A percentile compares a stretch with the other conserved stretches of the same genome.
Conservation (phyloP, 2,329 filamentous ascomycete genomes). For the Penicillium nordicum region DNA sequence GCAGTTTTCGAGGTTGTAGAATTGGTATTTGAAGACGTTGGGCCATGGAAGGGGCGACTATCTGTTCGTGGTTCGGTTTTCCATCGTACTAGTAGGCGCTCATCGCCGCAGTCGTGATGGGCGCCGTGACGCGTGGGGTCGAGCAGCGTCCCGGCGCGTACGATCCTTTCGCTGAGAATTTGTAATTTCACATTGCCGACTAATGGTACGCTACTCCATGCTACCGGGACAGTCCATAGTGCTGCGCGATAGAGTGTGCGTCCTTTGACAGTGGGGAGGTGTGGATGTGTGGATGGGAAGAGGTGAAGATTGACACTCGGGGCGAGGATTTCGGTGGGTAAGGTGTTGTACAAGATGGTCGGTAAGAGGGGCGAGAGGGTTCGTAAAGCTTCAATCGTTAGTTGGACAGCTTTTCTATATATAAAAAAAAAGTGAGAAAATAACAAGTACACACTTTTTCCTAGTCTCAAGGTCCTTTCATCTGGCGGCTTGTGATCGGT, state of each 20-base stretch:
- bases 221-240: conserved; percentile 91
- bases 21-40: conserved; percentile 1
- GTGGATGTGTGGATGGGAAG: conserved; percentile 59
- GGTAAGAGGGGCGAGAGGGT: conserved; percentile 61
- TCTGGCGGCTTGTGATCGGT: conserved; percentile 51
- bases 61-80: conserved; percentile 55
- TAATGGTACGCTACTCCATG: conserved; percentile 89
- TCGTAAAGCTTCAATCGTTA: conserved; percentile 49
- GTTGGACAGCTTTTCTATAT: neutral
- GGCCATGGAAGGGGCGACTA: conserved; percentile 20
- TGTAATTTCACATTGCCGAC: conserved; percentile 85
- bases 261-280: conserved; percentile 85
- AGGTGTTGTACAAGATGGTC: conserved; percentile 57
- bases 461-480: conserved; percentile 60
- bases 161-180: conserved; percentile 87
- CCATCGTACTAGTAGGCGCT: conserved; percentile 91
- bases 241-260: conserved; percentile 88
- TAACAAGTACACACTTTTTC: conserved; percentile 51
- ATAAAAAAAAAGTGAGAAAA: neutral
- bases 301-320: conserved; percentile 61
- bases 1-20: conserved; percentile 9
- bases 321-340: conserved; percentile 61
- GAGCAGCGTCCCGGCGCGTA: conserved; percentile 49
- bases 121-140: conserved; percentile 33
- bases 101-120: conserved; percentile 46